These are phyloP conservation scores for Yamadazyma jaroonii DNA, from an alignment of 1,139 yeast species.

Conservation along the genomic window DNA sequence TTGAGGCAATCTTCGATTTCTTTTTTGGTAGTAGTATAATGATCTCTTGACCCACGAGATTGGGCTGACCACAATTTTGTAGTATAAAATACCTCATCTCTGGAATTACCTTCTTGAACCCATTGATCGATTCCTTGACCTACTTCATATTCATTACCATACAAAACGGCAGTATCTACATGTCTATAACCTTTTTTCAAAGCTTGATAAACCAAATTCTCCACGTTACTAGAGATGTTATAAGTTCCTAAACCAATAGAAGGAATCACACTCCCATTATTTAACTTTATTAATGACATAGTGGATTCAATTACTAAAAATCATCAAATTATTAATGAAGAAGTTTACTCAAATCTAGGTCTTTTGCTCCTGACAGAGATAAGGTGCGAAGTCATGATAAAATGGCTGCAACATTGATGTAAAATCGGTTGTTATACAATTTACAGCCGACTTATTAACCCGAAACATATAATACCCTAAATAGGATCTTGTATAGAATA, in stretches of 20 bases:
- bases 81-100: slow-evolving; percentile 68
- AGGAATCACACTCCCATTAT: slow-evolving; percentile 28
- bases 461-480: too few species aligned
- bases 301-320: neutral
- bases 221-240: slow-evolving; percentile 21
- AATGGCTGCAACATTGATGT: neutral
- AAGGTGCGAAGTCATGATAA: neutral
- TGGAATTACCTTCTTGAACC: slow-evolving; percentile 47
- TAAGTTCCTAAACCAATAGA: slow-evolving; percentile 40
- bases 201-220: slow-evolving; percentile 44
- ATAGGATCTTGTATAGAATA: too few species aligned
- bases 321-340: neutral
- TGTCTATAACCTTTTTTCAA: slow-evolving; percentile 50
- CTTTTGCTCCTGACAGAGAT: neutral
- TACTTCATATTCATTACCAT: slow-evolving; percentile 56
- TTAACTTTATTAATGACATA: slow-evolving; percentile 7
- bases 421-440: too few species aligned
- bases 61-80: slow-evolving; percentile 40
- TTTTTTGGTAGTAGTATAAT: slow-evolving; percentile 19
- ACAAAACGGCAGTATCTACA: slow-evolving; percentile 60
- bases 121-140: slow-evolving; percentile 52
- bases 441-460: too few species aligned
- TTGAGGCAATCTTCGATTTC: slow-evolving; percentile 29
- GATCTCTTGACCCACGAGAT: slow-evolving; percentile 14
- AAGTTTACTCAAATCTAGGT: too few species aligned